phyloP scores from a whole-genome alignment of 164 flowering plant species.

The Aristolochia californica region DNA sequence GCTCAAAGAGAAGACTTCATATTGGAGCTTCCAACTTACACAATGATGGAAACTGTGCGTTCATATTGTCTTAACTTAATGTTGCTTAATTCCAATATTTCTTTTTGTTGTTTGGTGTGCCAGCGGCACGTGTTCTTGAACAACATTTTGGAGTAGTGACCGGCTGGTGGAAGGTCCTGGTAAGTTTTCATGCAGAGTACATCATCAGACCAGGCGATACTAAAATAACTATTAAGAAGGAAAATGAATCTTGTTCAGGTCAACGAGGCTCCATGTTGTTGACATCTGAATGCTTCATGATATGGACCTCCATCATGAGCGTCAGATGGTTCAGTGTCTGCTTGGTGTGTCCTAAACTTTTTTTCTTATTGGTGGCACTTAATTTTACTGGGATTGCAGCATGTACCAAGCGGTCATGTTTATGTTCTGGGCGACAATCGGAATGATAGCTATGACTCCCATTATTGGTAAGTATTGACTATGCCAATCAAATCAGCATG shows the following conservation, averaged over 20 bases:
- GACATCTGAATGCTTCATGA: constrained; percentile 26
- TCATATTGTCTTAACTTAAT: constrained; percentile 1
- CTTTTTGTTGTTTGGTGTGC: constrained; percentile 4
- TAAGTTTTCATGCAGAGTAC: not conserved
- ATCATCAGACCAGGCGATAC: not conserved
- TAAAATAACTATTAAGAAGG: not conserved
- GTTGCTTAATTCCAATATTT: constrained; percentile 1
- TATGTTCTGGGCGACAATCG: constrained; percentile 59
- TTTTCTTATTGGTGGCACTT: constrained; percentile 1
- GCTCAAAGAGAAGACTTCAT: constrained; percentile 32
- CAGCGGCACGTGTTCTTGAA: constrained; percentile 26
- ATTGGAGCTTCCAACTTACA: constrained; percentile 23
- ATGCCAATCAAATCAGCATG: not conserved
- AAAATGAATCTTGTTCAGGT: constrained; percentile 6
- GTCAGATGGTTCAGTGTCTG: constrained; percentile 24
- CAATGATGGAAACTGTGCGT: constrained; percentile 22
- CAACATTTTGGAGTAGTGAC: constrained; percentile 26
- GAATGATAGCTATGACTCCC: constrained; percentile 47
- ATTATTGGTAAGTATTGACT: constrained; percentile 28
- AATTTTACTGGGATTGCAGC: constrained; percentile 22
- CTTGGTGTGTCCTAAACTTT: constrained; percentile 7
- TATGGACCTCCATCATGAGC: constrained; percentile 14
- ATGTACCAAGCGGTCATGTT: constrained; percentile 39
- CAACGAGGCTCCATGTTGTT: constrained; percentile 31
- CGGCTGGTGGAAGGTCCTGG: constrained; percentile 13